Evolutionary conservation across 2,329 filamentous ascomycete species (phyloP), one percentile per base, ranked within the genome.

Genomic region (Neofusicoccum laricinum): DNA sequence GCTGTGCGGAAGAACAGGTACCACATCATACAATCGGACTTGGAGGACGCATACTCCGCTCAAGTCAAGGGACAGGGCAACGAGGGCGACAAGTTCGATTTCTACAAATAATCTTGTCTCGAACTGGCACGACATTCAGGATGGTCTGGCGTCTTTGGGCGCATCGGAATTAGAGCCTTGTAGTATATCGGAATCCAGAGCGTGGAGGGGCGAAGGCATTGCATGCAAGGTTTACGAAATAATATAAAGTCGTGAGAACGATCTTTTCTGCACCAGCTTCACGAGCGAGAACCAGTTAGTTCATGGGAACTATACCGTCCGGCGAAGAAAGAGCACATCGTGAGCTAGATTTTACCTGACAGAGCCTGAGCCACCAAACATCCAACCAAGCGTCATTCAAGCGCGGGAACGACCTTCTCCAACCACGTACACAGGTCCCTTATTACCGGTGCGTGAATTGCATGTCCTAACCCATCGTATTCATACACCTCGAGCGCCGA

Each of bases 1-100:
- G 94, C 94, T 30, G 94, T 98, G 68, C 86, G 94, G 73, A 98
- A 97, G 88, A 98, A 99, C 81, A 85, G 95, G 73, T 99, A 99
- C 81, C 98, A 99, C 80, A 99, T 99, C 77, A 98, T 99, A 73
- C 95, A 99, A 83, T 88, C 86, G 67, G 95, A 99, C 80, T 82
- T 99, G 68, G 95, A 99, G 79, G 95, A 98, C 78, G 95, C 95
- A 49, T 99, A 99, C 79, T 93, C 93, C 43, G 92, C 89, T 80
- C 95, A 99, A 78, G 95, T 99, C 74, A 98, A 98, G 88, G 92
- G 86, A 41, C 85, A 86, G 55, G 84, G 86, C 67, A 88, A 91
- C 77, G 85, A 86, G 53, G 43, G 40, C 4, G 86, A 88, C 75
- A 86, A 88, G 82, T 96, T 96, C 75, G 93, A 97, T 78, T 97